Conservation (phyloP, 2,329 filamentous ascomycete species). For the Trichoderma semiorbis region DNA sequence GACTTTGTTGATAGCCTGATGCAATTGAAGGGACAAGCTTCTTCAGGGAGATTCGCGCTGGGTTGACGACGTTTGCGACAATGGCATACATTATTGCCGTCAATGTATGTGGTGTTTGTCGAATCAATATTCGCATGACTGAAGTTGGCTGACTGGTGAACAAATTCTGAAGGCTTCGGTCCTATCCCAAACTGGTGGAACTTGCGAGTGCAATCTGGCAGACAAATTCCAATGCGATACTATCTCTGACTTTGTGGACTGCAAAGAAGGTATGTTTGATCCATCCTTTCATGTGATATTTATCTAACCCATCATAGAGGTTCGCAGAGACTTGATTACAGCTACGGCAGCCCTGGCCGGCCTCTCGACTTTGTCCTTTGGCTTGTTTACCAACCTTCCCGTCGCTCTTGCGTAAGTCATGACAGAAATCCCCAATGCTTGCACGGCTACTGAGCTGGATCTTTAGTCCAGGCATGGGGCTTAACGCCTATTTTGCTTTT, state of each 20-base stretch:
- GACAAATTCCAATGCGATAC: conserved; percentile 47
- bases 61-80: conserved; percentile 73
- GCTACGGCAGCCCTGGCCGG: conserved; percentile 79
- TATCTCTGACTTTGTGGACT: conserved; percentile 41
- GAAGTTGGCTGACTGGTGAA: background rate
- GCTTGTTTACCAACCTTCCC: conserved; percentile 76
- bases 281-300: too few relatives aligned
- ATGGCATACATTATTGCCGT: conserved; percentile 85
- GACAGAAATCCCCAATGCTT: too few relatives aligned
- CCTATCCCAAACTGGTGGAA: conserved; percentile 71
- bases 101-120: conserved; percentile 44
- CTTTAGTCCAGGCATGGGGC: conserved; percentile 60
- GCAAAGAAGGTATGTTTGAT: conserved; percentile 41
- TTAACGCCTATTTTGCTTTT: conserved; percentile 66
- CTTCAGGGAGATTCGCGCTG: conserved; percentile 74
- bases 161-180: conserved; percentile 57
- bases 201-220: conserved; percentile 60
- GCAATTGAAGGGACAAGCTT: conserved; percentile 68
- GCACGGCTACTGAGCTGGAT: background rate
- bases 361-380: conserved; percentile 71
- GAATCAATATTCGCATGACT: too few relatives aligned
- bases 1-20: conserved; percentile 48
- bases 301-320: conserved; percentile 35
- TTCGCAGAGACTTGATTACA: conserved; percentile 76
- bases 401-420: conserved; percentile 37